Evolutionary conservation across 345 rosid genomes (phyloP), one percentile per base, ranked within the genome.

Genomic region (Litchi chinensis): DNA sequence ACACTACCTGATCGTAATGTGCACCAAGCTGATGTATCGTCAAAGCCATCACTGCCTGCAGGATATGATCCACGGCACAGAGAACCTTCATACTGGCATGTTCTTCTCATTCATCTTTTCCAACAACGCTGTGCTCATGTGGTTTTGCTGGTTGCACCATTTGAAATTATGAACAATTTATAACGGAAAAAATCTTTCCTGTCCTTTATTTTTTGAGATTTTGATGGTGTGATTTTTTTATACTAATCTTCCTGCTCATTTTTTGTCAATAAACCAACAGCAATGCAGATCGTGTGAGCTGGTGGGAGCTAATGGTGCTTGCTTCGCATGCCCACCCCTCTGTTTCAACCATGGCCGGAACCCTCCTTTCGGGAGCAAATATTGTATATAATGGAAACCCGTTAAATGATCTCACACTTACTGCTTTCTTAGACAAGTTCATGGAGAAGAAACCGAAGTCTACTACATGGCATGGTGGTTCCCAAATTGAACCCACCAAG

Each of bases 361-460:
- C 97, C 3, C 97, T 96, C 82, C 91, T 94, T 50, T 94, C 98
- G 52, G 97, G 99, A 56, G 88, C 91, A 57, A 86, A 90, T 77
- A 93, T 96, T 54, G 95, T 93, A 56, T 96, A 93, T 86, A 94
- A 96, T 68, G 99, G 98, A 64, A 93, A 96, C 84, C 97, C 98
- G 3, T 76, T 94, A 59, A 87, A 83, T 68, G 98, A 96, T 76
- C 82, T 93, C 44, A 89, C 97, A 26, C 93, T 93, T 63, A 75
- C 88, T 52, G 94, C 98, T 82, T 94, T 94, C 84, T 87, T 96
- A 24, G 98, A 94, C 86, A 96, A 96, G 86, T 94, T 96, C 77
- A 96, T 94, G 99, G 99, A 94, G 85, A 96, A 96, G 91, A 96
- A 96, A 83, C 88, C 98, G 0, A 96, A 93, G 88, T 83, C 88